These are phyloP conservation scores for Cucumis melo DNA, from an alignment of 306 rosid species.

Conservation along the genomic window DNA sequence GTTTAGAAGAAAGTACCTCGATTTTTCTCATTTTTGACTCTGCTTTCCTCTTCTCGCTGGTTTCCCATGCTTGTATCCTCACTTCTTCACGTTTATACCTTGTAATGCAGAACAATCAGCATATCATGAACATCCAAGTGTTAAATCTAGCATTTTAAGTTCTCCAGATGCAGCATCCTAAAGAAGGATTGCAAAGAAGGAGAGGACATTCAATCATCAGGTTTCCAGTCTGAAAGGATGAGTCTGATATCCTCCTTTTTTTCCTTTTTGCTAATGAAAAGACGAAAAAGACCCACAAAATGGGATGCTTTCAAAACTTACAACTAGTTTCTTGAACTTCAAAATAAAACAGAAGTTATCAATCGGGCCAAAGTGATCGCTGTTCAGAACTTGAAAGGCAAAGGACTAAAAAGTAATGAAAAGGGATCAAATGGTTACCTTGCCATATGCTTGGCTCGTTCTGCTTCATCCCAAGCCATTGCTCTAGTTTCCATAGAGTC, in stretches of 20 bases:
- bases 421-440: conserved; percentile 31
- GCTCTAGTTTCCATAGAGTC: conserved; percentile 68
- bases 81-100: conserved; percentile 96
- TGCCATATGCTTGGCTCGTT: conserved; percentile 80
- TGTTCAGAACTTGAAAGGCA: background rate
- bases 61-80: conserved; percentile 94
- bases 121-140: conserved; percentile 2
- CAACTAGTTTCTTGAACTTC: background rate
- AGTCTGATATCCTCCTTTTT: too few relatives aligned
- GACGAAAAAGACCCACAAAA: background rate
- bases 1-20: conserved; percentile 42
- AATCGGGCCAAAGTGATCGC: background rate
- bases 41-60: conserved; percentile 86
- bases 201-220: background rate
- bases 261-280: background rate
- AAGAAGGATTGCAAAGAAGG: background rate
- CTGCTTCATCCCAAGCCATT: conserved; percentile 96
- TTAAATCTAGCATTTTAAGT: background rate
- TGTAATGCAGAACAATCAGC: background rate
- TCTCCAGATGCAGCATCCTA: background rate
- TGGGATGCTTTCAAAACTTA: background rate
- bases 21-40: conserved; percentile 88
- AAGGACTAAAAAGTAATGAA: background rate
- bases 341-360: background rate
- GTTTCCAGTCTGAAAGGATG: background rate